Conservation (phyloP, 1,284 basidiomycete species). For the Boletus mariae region DNA sequence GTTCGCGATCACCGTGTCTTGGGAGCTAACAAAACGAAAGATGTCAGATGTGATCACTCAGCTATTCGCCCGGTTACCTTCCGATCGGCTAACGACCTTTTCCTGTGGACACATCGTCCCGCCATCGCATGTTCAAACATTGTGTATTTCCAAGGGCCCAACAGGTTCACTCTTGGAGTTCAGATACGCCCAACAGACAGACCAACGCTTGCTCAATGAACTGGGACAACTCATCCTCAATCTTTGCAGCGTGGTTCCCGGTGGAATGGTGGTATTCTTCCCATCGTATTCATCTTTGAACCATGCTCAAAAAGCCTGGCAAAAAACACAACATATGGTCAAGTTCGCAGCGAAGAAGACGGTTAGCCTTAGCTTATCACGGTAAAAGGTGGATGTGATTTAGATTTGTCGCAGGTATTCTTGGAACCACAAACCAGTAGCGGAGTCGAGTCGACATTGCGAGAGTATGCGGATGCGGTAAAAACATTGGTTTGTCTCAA, state of each 20-base stretch:
- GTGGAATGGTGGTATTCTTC: slow-evolving; percentile 91
- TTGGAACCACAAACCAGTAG: slow-evolving; percentile 80
- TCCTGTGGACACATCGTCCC: slow-evolving; percentile 96
- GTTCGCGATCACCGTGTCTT: slow-evolving; percentile 12
- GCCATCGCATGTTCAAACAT: slow-evolving; percentile 69
- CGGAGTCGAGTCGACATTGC: slow-evolving; percentile 76
- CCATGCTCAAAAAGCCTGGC: slow-evolving; percentile 67
- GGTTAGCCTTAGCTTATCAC: slow-evolving; percentile 27
- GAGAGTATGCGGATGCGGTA: slow-evolving; percentile 71
- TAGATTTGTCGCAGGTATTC: slow-evolving; percentile 59
- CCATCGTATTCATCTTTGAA: slow-evolving; percentile 89
- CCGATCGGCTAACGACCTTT: slow-evolving; percentile 69
- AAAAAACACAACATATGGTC: slow-evolving; percentile 53
- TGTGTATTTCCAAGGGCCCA: slow-evolving; percentile 79
- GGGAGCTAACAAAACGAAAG: slow-evolving; percentile 40
- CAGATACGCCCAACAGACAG: slow-evolving; percentile 76
- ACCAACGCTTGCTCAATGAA: slow-evolving; percentile 71
- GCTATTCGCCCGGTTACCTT: slow-evolving; percentile 69
- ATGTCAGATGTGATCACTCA: slow-evolving; percentile 87
- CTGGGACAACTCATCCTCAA: slow-evolving; percentile 83
- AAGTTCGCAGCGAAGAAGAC: slow-evolving; percentile 74
- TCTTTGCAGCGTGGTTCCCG: slow-evolving; percentile 74
- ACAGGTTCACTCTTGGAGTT: slow-evolving; percentile 77
- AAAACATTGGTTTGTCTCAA: slow-evolving; percentile 35
- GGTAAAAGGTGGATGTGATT: not conserved